These are phyloP conservation scores for Aspergillus intermedius DNA, from an alignment of 2,329 filamentous ascomycete species.

Conservation along the genomic window DNA sequence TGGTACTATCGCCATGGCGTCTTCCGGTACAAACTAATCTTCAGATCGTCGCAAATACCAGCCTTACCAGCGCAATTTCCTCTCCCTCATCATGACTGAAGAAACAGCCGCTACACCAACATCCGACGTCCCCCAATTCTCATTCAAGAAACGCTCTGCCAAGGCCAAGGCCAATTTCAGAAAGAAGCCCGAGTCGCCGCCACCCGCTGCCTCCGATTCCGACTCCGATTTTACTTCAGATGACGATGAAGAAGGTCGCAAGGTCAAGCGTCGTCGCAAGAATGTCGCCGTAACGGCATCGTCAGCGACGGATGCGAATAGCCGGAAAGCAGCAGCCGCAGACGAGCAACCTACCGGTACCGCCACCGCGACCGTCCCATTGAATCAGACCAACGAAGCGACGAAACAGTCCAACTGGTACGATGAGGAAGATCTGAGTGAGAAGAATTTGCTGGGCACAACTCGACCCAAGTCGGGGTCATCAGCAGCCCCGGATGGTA, in stretches of 20 bases:
- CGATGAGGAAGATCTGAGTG: constrained; percentile 55
- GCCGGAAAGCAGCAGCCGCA: constrained; percentile 39
- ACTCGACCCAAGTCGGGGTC: constrained; percentile 19
- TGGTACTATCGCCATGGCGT: neutral
- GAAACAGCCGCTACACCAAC: constrained; percentile 8
- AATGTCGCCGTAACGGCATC: constrained; percentile 62
- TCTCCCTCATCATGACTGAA: constrained; percentile 21
- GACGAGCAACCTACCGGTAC: constrained; percentile 51
- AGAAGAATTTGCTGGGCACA: constrained; percentile 41
- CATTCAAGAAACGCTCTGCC: constrained; percentile 77
- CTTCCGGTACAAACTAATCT: no score
- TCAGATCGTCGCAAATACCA: neutral
- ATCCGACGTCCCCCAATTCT: constrained; percentile 26
- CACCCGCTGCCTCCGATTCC: constrained; percentile 49
- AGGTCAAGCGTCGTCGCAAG: constrained; percentile 72
- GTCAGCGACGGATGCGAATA: constrained; percentile 33
- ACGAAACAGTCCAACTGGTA: constrained; percentile 88
- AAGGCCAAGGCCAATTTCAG: constrained; percentile 72
- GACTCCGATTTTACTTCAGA: constrained; percentile 63
- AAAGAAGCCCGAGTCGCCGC: constrained; percentile 73
- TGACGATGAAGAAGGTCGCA: constrained; percentile 68
- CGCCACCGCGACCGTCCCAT: constrained; percentile 57
- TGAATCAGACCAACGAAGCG: constrained; percentile 70
- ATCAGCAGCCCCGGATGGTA: constrained; percentile 50
- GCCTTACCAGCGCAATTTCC: neutral